phyloP scores from a whole-genome alignment of 805 yeast genomes.

The Metschnikowia cerradonensis region DNA sequence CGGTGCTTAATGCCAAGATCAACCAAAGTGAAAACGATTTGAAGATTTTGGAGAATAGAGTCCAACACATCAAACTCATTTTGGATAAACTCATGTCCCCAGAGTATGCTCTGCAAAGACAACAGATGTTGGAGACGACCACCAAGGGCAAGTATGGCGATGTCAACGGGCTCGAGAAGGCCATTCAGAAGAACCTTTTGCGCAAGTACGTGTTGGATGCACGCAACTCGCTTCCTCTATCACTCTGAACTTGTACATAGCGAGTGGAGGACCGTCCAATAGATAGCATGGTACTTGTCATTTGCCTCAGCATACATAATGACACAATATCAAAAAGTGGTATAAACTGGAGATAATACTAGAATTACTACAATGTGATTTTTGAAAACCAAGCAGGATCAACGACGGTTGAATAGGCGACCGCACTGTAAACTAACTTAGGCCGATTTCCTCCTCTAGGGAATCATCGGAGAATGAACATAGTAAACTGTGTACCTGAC shows the following conservation, averaged over 20 bases:
- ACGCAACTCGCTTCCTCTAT: conserved; percentile 13
- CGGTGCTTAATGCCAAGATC: conserved; percentile 33
- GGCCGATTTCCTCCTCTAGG: too few relatives aligned
- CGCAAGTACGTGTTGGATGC: conserved; percentile 55
- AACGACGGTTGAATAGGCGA: too few relatives aligned
- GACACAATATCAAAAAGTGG: too few relatives aligned
- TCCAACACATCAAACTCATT: conserved; percentile 37
- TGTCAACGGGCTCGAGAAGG: conserved; percentile 20
- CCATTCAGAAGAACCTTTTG: conserved; percentile 61
- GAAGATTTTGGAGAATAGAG: conserved; percentile 24
- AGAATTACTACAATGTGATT: too few relatives aligned
- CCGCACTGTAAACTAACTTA: too few relatives aligned
- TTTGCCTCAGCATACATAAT: too few relatives aligned
- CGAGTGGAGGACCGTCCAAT: not conserved
- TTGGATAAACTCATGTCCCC: conserved; percentile 33
- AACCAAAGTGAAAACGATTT: conserved; percentile 26
- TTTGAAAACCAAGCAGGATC: too few relatives aligned
- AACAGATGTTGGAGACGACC: conserved; percentile 19
- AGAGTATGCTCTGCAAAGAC: conserved; percentile 21
- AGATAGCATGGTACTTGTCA: too few relatives aligned
- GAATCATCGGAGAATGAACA: too few relatives aligned
- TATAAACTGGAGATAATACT: too few relatives aligned
- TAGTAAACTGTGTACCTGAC: too few relatives aligned
- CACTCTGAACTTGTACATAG: conserved; percentile 5
- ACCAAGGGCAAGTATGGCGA: conserved; percentile 28